These are phyloP conservation scores for Xylariomycetidae sp. DNA, from an alignment of 2,329 filamentous ascomycete species.

Conservation along the genomic window DNA sequence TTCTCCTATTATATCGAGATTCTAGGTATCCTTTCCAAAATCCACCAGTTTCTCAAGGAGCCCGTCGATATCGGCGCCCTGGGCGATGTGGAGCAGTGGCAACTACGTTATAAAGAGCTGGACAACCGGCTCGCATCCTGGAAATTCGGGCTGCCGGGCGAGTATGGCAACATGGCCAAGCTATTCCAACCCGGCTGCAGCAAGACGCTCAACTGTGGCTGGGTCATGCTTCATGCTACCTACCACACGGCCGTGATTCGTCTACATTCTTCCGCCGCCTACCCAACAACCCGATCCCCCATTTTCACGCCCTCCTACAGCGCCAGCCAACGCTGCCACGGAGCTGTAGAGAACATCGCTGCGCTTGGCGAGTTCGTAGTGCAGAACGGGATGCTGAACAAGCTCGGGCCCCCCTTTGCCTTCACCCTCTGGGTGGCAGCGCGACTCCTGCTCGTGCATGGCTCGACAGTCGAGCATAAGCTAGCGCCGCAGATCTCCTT, in stretches of 20 bases:
- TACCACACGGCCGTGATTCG: constrained; percentile 89
- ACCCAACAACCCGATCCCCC: constrained; percentile 80
- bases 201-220: constrained; percentile 71
- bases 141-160: constrained; percentile 77
- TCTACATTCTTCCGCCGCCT: constrained; percentile 86
- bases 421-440: constrained; percentile 92
- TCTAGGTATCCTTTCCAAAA: constrained; percentile 77
- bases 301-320: constrained; percentile 88
- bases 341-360: constrained; percentile 77
- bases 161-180: constrained; percentile 80
- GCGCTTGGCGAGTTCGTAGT: constrained; percentile 75
- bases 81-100: constrained; percentile 85
- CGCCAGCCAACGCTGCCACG: constrained; percentile 76
- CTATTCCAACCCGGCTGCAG: constrained; percentile 65
- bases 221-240: constrained; percentile 88
- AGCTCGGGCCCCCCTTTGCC: constrained; percentile 84
- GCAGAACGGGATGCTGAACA: constrained; percentile 67
- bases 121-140: constrained; percentile 75
- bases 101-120: constrained; percentile 78
- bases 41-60: constrained; percentile 83
- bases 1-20: constrained; percentile 92
- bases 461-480: constrained; percentile 81
- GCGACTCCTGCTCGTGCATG: constrained; percentile 80
- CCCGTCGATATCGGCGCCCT: constrained; percentile 84
- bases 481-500: constrained; percentile 75